Percentiles rank a stretch among this genome's conserved stretches.
Conservation (phyloP, 2,329 filamentous ascomycete genomes). For the Apiospora sp. region DNA sequence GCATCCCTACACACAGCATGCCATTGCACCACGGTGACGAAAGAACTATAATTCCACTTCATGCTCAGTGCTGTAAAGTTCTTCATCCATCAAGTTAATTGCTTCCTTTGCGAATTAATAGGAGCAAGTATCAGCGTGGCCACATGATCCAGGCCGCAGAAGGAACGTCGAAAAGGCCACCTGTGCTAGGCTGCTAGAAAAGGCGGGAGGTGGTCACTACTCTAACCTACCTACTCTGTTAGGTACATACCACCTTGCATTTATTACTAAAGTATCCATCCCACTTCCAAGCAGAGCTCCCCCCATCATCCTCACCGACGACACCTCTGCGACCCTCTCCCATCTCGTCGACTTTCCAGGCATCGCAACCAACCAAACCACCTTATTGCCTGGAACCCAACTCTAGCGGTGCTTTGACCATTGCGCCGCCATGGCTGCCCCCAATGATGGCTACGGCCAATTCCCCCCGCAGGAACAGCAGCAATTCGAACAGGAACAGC, state of each 20-base stretch:
- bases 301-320: slow-evolving; percentile 27
- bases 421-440: slow-evolving; percentile 61
- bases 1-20: neutral
- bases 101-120: neutral
- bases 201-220: slow-evolving; percentile 20
- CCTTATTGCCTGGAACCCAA: slow-evolving; percentile 16
- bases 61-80: neutral
- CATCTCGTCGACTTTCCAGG: slow-evolving; percentile 19
- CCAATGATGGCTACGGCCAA: slow-evolving; percentile 63
- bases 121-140: slow-evolving; percentile 6
- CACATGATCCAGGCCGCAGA: slow-evolving; percentile 7
- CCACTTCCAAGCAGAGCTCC: slow-evolving; percentile 27
- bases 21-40: slow-evolving; percentile 10
- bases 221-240: neutral
- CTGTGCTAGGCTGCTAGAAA: slow-evolving; percentile 22
- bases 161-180: slow-evolving; percentile 26
- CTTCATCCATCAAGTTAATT: neutral
- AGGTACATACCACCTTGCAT: slow-evolving; percentile 21
- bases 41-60: neutral
- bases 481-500: slow-evolving; percentile 47
- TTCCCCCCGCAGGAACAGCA: slow-evolving; percentile 50
- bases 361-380: slow-evolving; percentile 22
- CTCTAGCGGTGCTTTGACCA: slow-evolving; percentile 25
- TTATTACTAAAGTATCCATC: slow-evolving; percentile 26
- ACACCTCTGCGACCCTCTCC: slow-evolving; percentile 22